Evolutionary conservation across 345 rosid genomes (phyloP).

Genomic region (Camelina neglecta): DNA sequence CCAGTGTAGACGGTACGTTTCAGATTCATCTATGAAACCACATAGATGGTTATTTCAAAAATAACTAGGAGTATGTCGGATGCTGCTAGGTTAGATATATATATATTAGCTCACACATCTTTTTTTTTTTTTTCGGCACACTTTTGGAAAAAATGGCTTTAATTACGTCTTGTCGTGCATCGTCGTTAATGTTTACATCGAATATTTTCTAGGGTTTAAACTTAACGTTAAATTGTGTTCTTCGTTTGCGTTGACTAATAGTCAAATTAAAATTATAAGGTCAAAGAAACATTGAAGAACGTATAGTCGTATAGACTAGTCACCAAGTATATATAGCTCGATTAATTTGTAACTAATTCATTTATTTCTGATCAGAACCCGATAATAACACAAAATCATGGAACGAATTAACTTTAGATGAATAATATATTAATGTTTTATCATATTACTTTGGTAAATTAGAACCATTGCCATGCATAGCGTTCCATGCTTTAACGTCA

Average conservation of each 20-base stretch:
- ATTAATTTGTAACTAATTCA: constrained; percentile 2
- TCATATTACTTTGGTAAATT: constrained; percentile 12
- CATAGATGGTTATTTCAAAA: background rate
- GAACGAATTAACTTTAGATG: constrained; percentile 23
- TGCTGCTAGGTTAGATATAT: background rate
- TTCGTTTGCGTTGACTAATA: constrained; percentile 22
- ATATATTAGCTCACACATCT: background rate
- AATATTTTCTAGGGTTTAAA: background rate
- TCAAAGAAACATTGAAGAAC: constrained; percentile 15
- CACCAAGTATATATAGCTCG: constrained; percentile 6
- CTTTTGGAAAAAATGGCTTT: background rate
- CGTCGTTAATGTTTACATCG: background rate
- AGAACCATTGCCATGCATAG: constrained; percentile 32
- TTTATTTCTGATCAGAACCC: constrained; percentile 29
- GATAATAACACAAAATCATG: constrained; percentile 38
- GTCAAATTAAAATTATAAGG: background rate
- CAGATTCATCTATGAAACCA: constrained; percentile 1
- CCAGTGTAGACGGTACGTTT: background rate
- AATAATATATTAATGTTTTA: constrained; percentile 17
- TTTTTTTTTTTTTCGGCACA: background rate
- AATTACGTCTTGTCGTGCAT: background rate
- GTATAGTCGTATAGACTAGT: background rate
- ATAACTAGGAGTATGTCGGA: background rate
- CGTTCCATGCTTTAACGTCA: constrained; percentile 32
- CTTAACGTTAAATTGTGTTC: background rate